Base-by-base conservation (phyloP, 495 filamentous ascomycete species). In the Platismatia glauca region DNA sequence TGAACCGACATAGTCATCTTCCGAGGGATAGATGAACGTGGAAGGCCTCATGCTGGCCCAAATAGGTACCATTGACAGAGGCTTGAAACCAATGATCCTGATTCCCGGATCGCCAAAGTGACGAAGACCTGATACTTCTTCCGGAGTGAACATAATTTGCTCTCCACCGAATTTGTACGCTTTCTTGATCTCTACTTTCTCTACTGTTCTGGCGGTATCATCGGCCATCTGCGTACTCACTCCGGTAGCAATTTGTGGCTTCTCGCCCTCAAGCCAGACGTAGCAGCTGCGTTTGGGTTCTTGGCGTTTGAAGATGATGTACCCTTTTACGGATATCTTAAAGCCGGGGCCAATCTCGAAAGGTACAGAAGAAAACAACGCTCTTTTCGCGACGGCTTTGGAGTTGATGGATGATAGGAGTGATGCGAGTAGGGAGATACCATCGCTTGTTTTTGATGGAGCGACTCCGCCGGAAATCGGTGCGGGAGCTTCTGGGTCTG, bases 111-210 rank as follows among this genome's bases (percentile, higher is more conserved):
- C 80, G 18, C 90, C 90, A 69, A 96, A 92, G 62, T 89, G 74
- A 46, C 87, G 84, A 63, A 99, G 77, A 20, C 79, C 75, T 62
- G 86, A 85, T 61, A 89, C 81, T 71, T 97, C 94, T 38, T 96
- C 91, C 3, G 82, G 78, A 3, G 84, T 86, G 73, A 99, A 99
- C 24, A 86, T 75, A 50, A 99, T 83, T 58, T 91, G 88, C 66
- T 96, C 90, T 24, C 89, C 91, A 37, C 93, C 95, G 66, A 96
- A 97, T 68, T 93, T 96, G 77, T 93, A 99, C 0, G 93, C 95
- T 69, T 95, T 97, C 59, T 87, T 85, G 41, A 96, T 82, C 63
- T 96, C 90, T 12, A 73, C 72, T 67, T 92, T 92, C 60, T 96
- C 89, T 3, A 97, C 84, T 0, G 81, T 80, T 39, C 85, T 79